Base-by-base conservation (phyloP, 495 filamentous ascomycete genomes). In the Daldinia loculata region DNA sequence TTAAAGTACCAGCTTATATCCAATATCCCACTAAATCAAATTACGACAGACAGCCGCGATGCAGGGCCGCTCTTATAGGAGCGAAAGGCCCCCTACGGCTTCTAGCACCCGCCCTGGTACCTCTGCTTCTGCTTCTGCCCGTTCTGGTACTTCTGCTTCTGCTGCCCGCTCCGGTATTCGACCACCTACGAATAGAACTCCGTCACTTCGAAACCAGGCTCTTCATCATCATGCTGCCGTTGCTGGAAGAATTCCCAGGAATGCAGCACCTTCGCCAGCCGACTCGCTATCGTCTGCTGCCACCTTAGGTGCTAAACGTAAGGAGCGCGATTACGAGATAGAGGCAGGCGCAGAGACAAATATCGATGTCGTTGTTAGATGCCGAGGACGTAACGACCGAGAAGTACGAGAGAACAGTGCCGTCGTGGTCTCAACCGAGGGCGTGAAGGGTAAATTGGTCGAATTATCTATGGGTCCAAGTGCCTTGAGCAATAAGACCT, bases 321-420 rank as follows among this genome's bases (percentile, higher is more conserved):
- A 95, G 75, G 90, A 94, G 72, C 86, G 92, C 74, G 93, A 96
- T 43, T 94, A 88, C 75, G 93, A 96, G 59, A 78, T 88, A 51
- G 88, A 91, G 56, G 84, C 85, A 26, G 87, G 86, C 38, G 89
- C 93, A 64, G 93, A 96, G 78, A 98, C 95, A 2, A 98, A 96
- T 79, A 99, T 99, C 77, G 93, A 96, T 79, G 95, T 98, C 39
- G 94, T 98, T 4, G 95, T 99, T 30, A 86, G 95, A 66, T 99
- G 95, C 81, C 88, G 95, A 45, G 96, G 95, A 2, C 90, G 95
- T 39, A 98, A 91, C 74, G 92, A 97, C 56, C 89, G 95, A 43
- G 95, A 99, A 77, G 89, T 97, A 32, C 83, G 89, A 56, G 95
- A 98, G 78, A 98, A 96, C 76, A 97, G 93, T 69, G 92, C 92